phyloP scores from a whole-genome alignment of 139 green algal genomes.

The Chlamydomonas sphaeroides region DNA sequence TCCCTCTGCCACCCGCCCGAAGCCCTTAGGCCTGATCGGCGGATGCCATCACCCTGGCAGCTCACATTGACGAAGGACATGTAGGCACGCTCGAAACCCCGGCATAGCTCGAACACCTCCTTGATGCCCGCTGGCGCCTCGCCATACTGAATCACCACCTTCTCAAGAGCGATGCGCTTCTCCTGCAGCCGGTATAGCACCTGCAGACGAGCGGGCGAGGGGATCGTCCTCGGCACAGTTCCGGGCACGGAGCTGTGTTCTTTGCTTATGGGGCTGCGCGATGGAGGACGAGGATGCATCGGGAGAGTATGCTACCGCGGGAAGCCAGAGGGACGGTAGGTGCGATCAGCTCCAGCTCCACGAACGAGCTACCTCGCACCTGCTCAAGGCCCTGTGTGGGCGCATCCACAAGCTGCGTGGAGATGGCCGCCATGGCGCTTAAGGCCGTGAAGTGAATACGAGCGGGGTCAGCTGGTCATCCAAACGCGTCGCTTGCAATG shows the following conservation, averaged over 20 bases:
- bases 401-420: conserved; percentile 10
- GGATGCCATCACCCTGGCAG: too few species aligned
- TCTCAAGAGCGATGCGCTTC: conserved; percentile 72
- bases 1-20: too few species aligned
- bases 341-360: conserved; percentile 9
- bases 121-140: conserved; percentile 71
- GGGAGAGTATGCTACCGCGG: not conserved
- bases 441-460: too few species aligned
- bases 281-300: too few species aligned
- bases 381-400: conserved; percentile 18
- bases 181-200: conserved; percentile 73
- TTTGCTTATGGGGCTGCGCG: too few species aligned
- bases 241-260: not conserved
- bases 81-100: conserved; percentile 90
- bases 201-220: conserved; percentile 45
- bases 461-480: too few species aligned
- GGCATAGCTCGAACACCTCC: conserved; percentile 90
- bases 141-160: conserved; percentile 80
- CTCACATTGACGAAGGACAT: conserved; percentile 76
- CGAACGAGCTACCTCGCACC: not conserved
- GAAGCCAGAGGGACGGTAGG: conserved; percentile 18
- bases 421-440: conserved; percentile 20
- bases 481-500: too few species aligned
- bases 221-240: not conserved
- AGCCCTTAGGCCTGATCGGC: too few species aligned